phyloP scores from a whole-genome alignment of 495 filamentous ascomycete genomes.

The Podospora pseudopauciseta region DNA sequence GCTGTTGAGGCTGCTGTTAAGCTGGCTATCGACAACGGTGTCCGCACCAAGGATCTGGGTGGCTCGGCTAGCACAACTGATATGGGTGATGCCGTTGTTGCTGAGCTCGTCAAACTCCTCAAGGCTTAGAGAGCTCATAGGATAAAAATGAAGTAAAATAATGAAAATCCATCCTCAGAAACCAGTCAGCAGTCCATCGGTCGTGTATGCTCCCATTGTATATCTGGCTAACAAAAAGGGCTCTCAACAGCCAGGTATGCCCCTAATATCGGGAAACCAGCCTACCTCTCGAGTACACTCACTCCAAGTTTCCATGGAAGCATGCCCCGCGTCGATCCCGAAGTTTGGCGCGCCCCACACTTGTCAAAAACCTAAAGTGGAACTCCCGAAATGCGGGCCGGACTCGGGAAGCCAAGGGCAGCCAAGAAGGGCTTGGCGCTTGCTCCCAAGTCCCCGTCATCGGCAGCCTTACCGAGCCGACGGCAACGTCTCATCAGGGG shows the following conservation, averaged over 20 bases:
- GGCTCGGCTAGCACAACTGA: slow-evolving; percentile 68
- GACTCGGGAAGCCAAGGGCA: neutral
- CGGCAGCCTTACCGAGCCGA: neutral
- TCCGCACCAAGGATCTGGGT: slow-evolving; percentile 76
- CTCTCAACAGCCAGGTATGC: neutral
- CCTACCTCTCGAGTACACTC: no score
- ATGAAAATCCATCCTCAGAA: neutral
- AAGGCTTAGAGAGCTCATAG: slow-evolving; percentile 25
- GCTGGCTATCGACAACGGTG: slow-evolving; percentile 67
- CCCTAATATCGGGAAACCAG: neutral
- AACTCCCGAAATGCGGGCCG: neutral
- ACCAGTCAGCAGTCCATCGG: neutral
- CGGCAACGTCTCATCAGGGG: neutral
- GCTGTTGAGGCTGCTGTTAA: slow-evolving; percentile 78
- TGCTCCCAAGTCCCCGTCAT: neutral
- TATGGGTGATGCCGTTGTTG: slow-evolving; percentile 77
- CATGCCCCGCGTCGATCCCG: no score
- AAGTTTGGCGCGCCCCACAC: no score
- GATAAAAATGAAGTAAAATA: neutral
- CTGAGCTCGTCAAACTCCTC: slow-evolving; percentile 59
- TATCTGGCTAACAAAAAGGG: neutral
- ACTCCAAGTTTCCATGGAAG: neutral
- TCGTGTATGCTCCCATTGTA: neutral
- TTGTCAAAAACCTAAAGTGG: neutral
- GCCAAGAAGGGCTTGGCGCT: neutral